Base-by-base conservation (phyloP, 106 monocot genomes). In the Platanthera guangdongensis region DNA sequence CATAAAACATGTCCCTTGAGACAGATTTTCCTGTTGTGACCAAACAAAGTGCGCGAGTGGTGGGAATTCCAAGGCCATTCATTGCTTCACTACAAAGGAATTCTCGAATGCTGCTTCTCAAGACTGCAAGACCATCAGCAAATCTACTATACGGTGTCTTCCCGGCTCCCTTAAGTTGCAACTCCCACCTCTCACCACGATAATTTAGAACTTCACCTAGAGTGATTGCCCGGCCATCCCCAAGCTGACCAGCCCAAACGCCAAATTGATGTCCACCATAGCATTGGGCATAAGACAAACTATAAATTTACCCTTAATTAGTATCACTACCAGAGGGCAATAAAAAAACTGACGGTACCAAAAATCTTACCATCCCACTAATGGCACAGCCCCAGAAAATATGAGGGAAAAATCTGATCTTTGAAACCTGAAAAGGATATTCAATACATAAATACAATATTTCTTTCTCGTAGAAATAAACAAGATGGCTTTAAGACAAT, bases 241-340 rank as follows among this genome's bases (percentile, higher is more conserved):
- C 99, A 75, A 99, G 80, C 80, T 99, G 99, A 78, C 99, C 99
- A 83, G 99, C 99, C 99, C 99, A 99, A 45, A 79, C 73, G 53
- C 99, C 99, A 88, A 99, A 99, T 78, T 99, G 99, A 74, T 99
- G 99, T 53, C 99, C 99, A 25, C 99, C 99, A 82, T 99, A 99
- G 63, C 99, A 99, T 39, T 99, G 99, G 18, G 99, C 88, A 84
- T 99, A 99, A 9, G 97, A 57, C 73, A 85, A 86, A 50, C 97
- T 99, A 76, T 51, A 81, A 9, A 73, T 47, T 65, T 65, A 13
- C 9, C 65, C 59, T 30, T 32, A 2, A 65, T 32, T 30, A 65
- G 32, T 32, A 65, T 65, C 7, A 13, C 30, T 32, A 25, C 51
- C 7, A 30, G 50, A 50, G 49, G 49, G 8, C 60, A 16, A 62